phyloP scores from a whole-genome alignment of 208 protist genomes.

The Trypanosoma mega region DNA sequence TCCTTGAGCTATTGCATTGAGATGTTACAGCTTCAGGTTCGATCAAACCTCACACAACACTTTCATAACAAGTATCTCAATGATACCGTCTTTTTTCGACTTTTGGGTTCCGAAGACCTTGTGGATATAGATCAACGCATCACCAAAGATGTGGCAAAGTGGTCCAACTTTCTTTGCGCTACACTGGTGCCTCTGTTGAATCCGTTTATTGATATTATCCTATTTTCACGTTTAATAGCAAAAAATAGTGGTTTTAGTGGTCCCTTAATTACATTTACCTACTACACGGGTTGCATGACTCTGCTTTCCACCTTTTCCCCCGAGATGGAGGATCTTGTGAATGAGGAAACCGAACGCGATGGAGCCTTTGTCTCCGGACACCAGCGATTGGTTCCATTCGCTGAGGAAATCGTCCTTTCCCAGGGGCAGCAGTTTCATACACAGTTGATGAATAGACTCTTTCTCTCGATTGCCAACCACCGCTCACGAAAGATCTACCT shows the following conservation, averaged over 20 bases:
- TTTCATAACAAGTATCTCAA: conserved; percentile 62
- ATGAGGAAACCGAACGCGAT: conserved; percentile 43
- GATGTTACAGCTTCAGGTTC: conserved; percentile 54
- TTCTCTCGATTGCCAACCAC: conserved; percentile 47
- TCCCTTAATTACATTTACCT: conserved; percentile 31
- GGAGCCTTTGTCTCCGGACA: conserved; percentile 48
- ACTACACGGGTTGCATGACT: conserved; percentile 41
- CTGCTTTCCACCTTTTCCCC: conserved; percentile 31
- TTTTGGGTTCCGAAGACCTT: conserved; percentile 48
- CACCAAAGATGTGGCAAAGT: conserved; percentile 57
- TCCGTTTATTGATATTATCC: conserved; percentile 45
- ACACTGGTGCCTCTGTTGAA: conserved; percentile 50
- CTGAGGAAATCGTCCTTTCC: conserved; percentile 67
- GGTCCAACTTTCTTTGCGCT: conserved; percentile 28
- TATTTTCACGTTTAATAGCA: conserved; percentile 48
- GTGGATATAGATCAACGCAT: conserved; percentile 66
- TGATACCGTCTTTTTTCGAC: conserved; percentile 59
- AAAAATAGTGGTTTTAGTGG: conserved; percentile 28
- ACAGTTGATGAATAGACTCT: conserved; percentile 37
- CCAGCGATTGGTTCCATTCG: conserved; percentile 42
- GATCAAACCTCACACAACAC: conserved; percentile 58
- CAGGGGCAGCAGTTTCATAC: conserved; percentile 36
- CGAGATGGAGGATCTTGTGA: conserved; percentile 47
- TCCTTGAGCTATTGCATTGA: conserved; percentile 53
- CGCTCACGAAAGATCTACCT: conserved; percentile 49